Percentiles rank a stretch among this genome's conserved stretches.
Conservation (phyloP, 2,329 filamentous ascomycete species). For the Aspergillus ruber region DNA sequence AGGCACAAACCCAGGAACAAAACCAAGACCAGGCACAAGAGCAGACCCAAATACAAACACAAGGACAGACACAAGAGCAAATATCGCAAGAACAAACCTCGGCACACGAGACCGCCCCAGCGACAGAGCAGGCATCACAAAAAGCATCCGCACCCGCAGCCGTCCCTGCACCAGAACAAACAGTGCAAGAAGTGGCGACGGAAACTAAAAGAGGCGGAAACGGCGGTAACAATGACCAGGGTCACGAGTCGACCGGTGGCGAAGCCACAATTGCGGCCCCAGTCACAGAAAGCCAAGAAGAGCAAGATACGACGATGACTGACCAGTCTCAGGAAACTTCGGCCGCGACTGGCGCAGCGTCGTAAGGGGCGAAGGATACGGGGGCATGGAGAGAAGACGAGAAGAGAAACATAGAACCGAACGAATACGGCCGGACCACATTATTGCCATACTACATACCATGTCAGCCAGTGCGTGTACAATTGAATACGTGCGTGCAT, state of each 20-base stretch:
- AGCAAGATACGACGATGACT: background rate
- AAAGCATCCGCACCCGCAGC: background rate
- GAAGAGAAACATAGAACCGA: too few relatives aligned
- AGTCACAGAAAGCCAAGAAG: background rate
- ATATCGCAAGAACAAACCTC: too few relatives aligned
- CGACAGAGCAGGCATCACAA: conserved; percentile 17
- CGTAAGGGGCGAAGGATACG: too few relatives aligned
- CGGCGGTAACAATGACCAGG: background rate
- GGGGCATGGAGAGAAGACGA: too few relatives aligned
- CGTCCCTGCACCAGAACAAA: background rate
- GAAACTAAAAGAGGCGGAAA: background rate
- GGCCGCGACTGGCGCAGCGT: background rate
- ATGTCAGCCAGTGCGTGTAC: too few relatives aligned
- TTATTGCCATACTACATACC: too few relatives aligned
- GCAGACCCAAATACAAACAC: background rate
- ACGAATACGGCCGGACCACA: too few relatives aligned
- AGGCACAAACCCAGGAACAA: conserved; percentile 5
- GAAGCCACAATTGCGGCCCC: background rate
- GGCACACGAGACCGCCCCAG: too few relatives aligned
- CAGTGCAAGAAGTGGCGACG: background rate
- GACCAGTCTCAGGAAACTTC: background rate
- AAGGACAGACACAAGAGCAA: too few relatives aligned
- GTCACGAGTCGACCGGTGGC: background rate
- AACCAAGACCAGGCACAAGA: conserved; percentile 6
- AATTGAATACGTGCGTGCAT: too few relatives aligned